These are phyloP conservation scores for Trichoderma aggressivum DNA, from an alignment of 2,329 filamentous ascomycete species.

Conservation along the genomic window DNA sequence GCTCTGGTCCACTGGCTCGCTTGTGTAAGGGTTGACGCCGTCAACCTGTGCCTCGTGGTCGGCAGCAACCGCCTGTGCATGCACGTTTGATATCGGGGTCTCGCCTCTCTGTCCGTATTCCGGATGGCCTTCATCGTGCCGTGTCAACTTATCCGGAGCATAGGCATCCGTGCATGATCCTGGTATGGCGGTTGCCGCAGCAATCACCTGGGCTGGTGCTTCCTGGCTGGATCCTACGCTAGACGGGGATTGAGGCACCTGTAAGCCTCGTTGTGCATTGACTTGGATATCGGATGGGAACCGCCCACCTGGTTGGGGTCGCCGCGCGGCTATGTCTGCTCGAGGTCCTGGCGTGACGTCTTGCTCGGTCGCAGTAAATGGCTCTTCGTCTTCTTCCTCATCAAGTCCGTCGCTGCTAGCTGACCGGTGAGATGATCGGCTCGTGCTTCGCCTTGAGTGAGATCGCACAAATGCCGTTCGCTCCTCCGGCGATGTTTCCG, in stretches of 20 bases:
- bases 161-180: conserved; percentile 15
- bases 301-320: conserved; percentile 88
- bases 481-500: conserved; percentile 83
- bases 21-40: conserved; percentile 57
- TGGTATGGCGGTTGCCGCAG: conserved; percentile 55
- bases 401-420: conserved; percentile 74
- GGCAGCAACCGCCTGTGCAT: conserved; percentile 49
- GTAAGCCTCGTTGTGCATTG: conserved; percentile 73
- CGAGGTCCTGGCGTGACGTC: conserved; percentile 46
- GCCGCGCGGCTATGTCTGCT: conserved; percentile 53
- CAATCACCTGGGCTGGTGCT: conserved; percentile 56
- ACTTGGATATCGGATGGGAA: conserved; percentile 94
- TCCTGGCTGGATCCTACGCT: conserved; percentile 69
- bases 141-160: conserved; percentile 33
- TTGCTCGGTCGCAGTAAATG: conserved; percentile 51
- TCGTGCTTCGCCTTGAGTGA: conserved; percentile 76
- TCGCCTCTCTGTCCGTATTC: conserved; percentile 47
- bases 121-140: conserved; percentile 20
- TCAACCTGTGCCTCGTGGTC: conserved; percentile 51
- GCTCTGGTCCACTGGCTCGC: conserved; percentile 37
- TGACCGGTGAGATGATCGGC: conserved; percentile 60
- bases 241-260: conserved; percentile 73
- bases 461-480: conserved; percentile 81
- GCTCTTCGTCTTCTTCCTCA: conserved; percentile 67
- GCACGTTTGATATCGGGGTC: conserved; percentile 46